Base-by-base conservation (phyloP, 306 rosid genomes). In the Begonia fuchsioides region DNA sequence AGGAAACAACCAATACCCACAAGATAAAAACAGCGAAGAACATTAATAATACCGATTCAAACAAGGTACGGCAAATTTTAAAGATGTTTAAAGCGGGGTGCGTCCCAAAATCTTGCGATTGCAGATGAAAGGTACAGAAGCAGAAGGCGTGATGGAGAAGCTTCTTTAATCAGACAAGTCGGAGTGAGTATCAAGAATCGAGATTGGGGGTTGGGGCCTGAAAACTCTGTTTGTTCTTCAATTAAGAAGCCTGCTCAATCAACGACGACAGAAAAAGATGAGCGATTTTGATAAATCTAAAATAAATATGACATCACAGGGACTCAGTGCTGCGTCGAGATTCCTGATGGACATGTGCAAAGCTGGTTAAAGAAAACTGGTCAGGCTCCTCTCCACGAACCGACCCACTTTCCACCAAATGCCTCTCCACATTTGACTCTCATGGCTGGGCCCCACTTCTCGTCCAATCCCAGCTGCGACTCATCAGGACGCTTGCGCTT, bases 311-410 rank as follows among this genome's bases (percentile, higher is more conserved):
- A 57, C 61, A 47, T 57, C 61, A 57, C 46, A 40, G 50, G 17
- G 13, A 39, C 32, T 45, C 52, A 58, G 63, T 39, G 43, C 32
- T 50, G 15, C 63, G 40, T 40, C 55, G 26, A 41, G 63, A 49
- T 58, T 58, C 55, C 63, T 53, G 62, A n/a, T n/a, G n/a, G n/a
- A n/a, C n/a, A 47, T 57, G 54, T 58, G 63, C 49, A 39, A 14
- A 47, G 15, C 35, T 45, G 41, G 26, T 39, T 16, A 56, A 56
- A 47, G 48, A 39, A 55, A 10, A 10, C 49, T 11, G 15, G 15
- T 12, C 13, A 47, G 50, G 26, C 17, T 16, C 17, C 50, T 13
- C 9, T 47, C 5, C 6, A 47, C 15, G 16, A 10, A 41, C 45
- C 45, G 14, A 41, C 45, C 6, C n/a, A 41, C 14, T 26, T 26